A percentile compares a stretch with the other conserved stretches of the same genome.
phyloP scores from a whole-genome alignment of 2,329 filamentous ascomycete species.

The Ceratocystis variospora region DNA sequence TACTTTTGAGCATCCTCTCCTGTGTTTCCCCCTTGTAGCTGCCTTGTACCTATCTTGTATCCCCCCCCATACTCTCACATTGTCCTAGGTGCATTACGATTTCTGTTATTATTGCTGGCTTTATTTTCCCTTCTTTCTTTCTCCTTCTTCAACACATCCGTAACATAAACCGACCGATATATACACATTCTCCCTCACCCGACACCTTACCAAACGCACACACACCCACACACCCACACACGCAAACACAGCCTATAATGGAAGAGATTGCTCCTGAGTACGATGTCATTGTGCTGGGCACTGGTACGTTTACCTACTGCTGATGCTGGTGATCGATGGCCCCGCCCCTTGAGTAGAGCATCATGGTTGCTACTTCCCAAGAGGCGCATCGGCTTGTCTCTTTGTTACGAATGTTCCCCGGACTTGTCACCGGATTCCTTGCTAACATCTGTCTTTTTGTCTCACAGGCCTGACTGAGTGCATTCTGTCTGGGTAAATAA shows the following conservation, averaged over 20 bases:
- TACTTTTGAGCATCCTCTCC: background rate
- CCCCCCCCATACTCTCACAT: background rate
- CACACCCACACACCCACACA: conserved; percentile 1
- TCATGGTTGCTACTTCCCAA: too few relatives aligned
- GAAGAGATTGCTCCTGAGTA: conserved; percentile 98
- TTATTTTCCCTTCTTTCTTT: background rate
- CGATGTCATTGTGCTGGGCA: conserved; percentile 97
- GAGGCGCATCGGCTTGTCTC: too few relatives aligned
- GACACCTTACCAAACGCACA: conserved; percentile 22
- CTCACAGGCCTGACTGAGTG: conserved; percentile 84
- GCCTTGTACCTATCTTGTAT: background rate
- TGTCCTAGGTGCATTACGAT: background rate
- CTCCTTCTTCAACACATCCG: conserved; percentile 15
- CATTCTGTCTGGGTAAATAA: conserved; percentile 80
- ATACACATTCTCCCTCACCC: conserved; percentile 6
- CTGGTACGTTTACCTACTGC: conserved; percentile 47
- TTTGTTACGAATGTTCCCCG: too few relatives aligned
- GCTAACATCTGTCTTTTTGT: conserved; percentile 20
- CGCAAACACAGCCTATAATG: conserved; percentile 43
- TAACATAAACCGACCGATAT: conserved; percentile 5
- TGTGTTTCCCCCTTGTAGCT: background rate
- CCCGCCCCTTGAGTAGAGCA: too few relatives aligned
- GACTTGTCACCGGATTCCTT: background rate
- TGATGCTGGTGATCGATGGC: background rate
- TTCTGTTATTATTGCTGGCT: background rate